phyloP scores from a whole-genome alignment of 2,329 filamentous ascomycete species.

The Penicillium crustosum region DNA sequence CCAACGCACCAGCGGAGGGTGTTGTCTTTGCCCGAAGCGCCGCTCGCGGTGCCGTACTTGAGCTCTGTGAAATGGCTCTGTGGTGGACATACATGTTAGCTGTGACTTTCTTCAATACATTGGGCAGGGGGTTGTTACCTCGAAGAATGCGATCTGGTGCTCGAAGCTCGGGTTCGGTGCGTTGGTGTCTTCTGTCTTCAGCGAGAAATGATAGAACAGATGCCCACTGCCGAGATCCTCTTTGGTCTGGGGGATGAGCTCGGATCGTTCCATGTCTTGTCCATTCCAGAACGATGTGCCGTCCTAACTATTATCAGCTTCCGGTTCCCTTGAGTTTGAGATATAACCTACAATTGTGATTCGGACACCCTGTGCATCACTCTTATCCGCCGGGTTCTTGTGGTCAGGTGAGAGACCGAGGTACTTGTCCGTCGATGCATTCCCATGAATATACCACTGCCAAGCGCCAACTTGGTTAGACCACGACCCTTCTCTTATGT shows the following conservation, averaged over 20 bases:
- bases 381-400: constrained; percentile 65
- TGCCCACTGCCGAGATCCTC: constrained; percentile 65
- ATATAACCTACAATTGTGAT: constrained; percentile 57
- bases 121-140: constrained; percentile 18
- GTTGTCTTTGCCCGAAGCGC: constrained; percentile 50
- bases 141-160: constrained; percentile 64
- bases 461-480: constrained; percentile 68
- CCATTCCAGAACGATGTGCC: constrained; percentile 65
- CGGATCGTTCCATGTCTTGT: constrained; percentile 69
- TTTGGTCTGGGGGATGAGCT: constrained; percentile 69
- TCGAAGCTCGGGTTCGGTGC: constrained; percentile 62
- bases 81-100: constrained; percentile 37
- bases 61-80: constrained; percentile 73
- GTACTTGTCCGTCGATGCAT: constrained; percentile 52
- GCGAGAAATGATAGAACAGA: constrained; percentile 71
- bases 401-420: constrained; percentile 60
- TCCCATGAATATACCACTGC: constrained; percentile 75
- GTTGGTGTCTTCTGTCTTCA: constrained; percentile 60
- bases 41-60: constrained; percentile 58
- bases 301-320: constrained; percentile 13
- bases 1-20: constrained; percentile 65
- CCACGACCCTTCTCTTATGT: constrained; percentile 56
- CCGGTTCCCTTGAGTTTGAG: constrained; percentile 38
- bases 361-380: constrained; percentile 64
- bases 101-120: too few relatives aligned